Evolutionary conservation across 768 basidiomycete species (phyloP).

Genomic region (Tubosaeta sp.): DNA sequence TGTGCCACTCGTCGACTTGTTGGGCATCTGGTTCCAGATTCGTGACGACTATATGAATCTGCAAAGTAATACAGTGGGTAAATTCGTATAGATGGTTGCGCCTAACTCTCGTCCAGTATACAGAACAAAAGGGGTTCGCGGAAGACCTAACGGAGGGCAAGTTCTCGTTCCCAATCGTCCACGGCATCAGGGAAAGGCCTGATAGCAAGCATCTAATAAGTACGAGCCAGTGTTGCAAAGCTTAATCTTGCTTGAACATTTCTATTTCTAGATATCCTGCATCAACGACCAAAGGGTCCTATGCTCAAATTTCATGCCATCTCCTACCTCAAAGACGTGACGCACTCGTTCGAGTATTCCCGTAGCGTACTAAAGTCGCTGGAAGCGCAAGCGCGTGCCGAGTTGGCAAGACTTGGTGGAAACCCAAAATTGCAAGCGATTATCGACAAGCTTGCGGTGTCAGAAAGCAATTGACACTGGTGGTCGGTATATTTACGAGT

Average conservation of each 20-base stretch:
- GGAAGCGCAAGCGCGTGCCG: constrained; percentile 60
- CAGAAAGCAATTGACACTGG: not conserved
- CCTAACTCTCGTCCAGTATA: constrained; percentile 51
- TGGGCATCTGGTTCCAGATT: constrained; percentile 58
- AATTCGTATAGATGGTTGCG: no score
- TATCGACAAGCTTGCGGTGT: constrained; percentile 45
- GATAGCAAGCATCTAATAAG: constrained; percentile 81
- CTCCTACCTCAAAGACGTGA: constrained; percentile 67
- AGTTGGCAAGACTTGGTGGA: constrained; percentile 74
- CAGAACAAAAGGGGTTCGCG: constrained; percentile 80
- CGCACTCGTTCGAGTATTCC: constrained; percentile 87
- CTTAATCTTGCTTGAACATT: not conserved
- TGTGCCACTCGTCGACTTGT: constrained; percentile 52
- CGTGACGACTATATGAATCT: constrained; percentile 50
- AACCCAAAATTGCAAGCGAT: constrained; percentile 59
- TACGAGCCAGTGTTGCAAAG: constrained; percentile 35
- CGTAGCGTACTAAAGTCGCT: constrained; percentile 61
- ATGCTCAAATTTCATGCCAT: constrained; percentile 81
- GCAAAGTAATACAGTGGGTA: constrained; percentile 21
- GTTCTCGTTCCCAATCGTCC: constrained; percentile 94
- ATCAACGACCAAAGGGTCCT: constrained; percentile 79
- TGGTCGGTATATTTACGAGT: not conserved
- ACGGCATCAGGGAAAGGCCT: constrained; percentile 75
- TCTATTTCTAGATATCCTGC: constrained; percentile 67
- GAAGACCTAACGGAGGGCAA: constrained; percentile 97